Conservation (phyloP, 208 protist species). For the Acanthamoeba royreba region DNA sequence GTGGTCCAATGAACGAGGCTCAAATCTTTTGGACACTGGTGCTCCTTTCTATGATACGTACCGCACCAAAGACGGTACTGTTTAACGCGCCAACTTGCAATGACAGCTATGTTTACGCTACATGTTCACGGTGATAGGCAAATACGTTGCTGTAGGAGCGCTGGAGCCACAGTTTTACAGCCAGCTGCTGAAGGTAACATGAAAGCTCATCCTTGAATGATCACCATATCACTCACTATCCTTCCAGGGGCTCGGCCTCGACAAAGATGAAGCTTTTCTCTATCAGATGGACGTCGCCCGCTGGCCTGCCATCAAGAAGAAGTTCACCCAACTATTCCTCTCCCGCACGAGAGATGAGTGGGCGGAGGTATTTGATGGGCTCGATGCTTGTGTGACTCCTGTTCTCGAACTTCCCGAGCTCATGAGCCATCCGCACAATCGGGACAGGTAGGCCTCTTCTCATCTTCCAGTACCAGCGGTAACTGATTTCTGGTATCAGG, state of each 20-base stretch:
- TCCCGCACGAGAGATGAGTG: slow-evolving; percentile 64
- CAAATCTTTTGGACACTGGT: slow-evolving; percentile 68
- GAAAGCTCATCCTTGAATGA: no score
- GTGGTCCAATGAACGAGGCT: slow-evolving; percentile 46
- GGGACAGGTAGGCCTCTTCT: not conserved
- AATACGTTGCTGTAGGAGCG: slow-evolving; percentile 57
- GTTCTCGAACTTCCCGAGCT: slow-evolving; percentile 42
- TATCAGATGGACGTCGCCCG: slow-evolving; percentile 36
- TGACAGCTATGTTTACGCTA: no score
- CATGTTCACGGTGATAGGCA: no score
- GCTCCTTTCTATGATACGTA: slow-evolving; percentile 73
- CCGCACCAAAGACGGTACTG: slow-evolving; percentile 59
- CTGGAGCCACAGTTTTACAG: slow-evolving; percentile 68
- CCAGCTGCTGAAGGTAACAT: slow-evolving; percentile 15
- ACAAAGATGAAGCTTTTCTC: not conserved
- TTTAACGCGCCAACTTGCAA: not conserved
- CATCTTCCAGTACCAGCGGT: no score
- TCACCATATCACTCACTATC: not conserved
- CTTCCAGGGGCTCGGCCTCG: slow-evolving; percentile 42
- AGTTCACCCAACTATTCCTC: slow-evolving; percentile 49
- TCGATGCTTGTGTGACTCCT: slow-evolving; percentile 66
- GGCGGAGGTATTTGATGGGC: slow-evolving; percentile 53
- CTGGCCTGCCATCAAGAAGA: slow-evolving; percentile 47
- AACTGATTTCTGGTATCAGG: no score
- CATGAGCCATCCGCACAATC: slow-evolving; percentile 45